Base-by-base conservation (phyloP, 176 grass and related monocot species). In the Aegilops longissima region DNA sequence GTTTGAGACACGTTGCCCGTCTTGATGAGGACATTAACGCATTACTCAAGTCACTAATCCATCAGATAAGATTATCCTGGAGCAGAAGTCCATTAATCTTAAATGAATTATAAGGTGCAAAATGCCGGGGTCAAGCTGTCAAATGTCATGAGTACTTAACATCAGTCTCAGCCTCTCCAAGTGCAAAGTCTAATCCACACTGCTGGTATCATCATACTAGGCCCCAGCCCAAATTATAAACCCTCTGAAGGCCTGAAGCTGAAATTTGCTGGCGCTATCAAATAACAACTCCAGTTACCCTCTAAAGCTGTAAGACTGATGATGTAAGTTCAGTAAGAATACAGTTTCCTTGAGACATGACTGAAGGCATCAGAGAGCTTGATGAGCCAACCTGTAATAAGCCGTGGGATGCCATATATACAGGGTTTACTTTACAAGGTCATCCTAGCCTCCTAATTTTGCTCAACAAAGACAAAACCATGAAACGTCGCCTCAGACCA, bases 391-490 rank as follows among this genome's bases (percentile, higher is more conserved):
- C 70, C 78, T 51, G 71, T 52, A 77, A 82, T 70, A 90, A 62
- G 79, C 29, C 51, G 18, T 49, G 63, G 77, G 47, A 81, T 63
- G 78, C 38, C 88, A 63, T 77, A 86, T 86, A 90, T 86, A 67
- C 83, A 86, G 71, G 70, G 52, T 90, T 86, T 82, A 85, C 74
- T 82, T 82, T 86, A 90, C 88, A 86, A 77, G 72, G 65, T 66
- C 84, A 78, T 82, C 79, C 79, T 86, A 78, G 16, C 88, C 84
- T 82, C 72, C 88, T 86, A 86, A 63, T 71, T 27, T 68, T 77
- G 75, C 67, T 77, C 33, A 81, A 58, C 61, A 82, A 81, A 70
- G 83, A 77, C 75, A 82, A 27, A 86, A 61, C 78, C 83, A 86
- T 49, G 63, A 82, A 70, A 49, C 20, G 21, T 76, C 80, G 68